These are phyloP conservation scores for Cucurbita moschata DNA, from an alignment of 306 rosid genomes.

Conservation along the genomic window DNA sequence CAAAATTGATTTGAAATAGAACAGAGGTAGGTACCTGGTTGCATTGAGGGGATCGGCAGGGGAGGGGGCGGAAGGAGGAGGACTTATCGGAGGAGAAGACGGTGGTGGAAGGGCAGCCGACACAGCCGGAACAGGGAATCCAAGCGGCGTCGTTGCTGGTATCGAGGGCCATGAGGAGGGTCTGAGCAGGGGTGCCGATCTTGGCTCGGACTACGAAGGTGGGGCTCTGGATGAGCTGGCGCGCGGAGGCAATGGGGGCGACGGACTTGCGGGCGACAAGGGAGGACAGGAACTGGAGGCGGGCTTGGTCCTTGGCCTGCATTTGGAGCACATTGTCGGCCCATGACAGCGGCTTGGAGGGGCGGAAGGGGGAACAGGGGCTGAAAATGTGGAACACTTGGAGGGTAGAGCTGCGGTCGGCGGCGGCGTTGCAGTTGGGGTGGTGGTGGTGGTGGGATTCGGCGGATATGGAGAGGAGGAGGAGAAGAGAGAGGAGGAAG, in stretches of 20 bases:
- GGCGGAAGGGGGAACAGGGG: slow-evolving; percentile 61
- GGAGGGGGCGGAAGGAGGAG: slow-evolving; percentile 27
- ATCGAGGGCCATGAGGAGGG: slow-evolving; percentile 64
- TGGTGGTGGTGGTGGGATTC: not conserved
- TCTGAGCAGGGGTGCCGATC: slow-evolving; percentile 76
- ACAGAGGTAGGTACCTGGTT: slow-evolving; percentile 37
- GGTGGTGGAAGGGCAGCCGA: slow-evolving; percentile 44
- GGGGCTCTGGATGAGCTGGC: slow-evolving; percentile 73
- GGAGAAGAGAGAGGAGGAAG: no score
- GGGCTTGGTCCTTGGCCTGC: slow-evolving; percentile 41
- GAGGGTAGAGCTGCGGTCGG: slow-evolving; percentile 49
- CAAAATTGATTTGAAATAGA: no score
- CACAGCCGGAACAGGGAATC: slow-evolving; percentile 70
- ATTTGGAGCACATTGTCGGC: slow-evolving; percentile 51
- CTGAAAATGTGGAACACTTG: slow-evolving; percentile 50
- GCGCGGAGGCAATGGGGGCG: slow-evolving; percentile 67
- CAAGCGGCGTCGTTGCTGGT: slow-evolving; percentile 83
- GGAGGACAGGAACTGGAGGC: slow-evolving; percentile 46
- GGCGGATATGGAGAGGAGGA: not conserved
- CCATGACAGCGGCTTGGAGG: slow-evolving; percentile 49
- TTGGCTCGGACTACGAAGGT: slow-evolving; percentile 53
- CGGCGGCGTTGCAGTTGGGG: slow-evolving; percentile 20
- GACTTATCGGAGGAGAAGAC: slow-evolving; percentile 38
- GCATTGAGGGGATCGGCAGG: slow-evolving; percentile 51
- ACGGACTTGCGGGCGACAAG: slow-evolving; percentile 34